Evolutionary conservation across 2,329 filamentous ascomycete species (phyloP).

Genomic region (Fusarium dimerum): DNA sequence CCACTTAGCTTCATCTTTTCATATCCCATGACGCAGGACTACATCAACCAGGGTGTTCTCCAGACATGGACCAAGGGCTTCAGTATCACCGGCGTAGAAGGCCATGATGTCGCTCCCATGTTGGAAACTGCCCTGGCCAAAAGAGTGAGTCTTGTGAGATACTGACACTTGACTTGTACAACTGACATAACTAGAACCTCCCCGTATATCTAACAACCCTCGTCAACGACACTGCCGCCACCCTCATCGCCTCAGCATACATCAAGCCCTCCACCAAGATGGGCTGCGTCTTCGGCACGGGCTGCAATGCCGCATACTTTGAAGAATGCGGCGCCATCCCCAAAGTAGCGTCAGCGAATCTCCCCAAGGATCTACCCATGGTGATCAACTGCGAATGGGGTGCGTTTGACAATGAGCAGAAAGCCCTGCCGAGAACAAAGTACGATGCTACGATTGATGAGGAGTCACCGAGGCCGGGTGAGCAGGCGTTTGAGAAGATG

Average conservation of each 20-base stretch:
- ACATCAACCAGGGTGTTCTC: no score
- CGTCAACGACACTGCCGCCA: constrained; percentile 56
- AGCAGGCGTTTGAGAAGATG: constrained; percentile 82
- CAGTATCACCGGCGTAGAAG: no score
- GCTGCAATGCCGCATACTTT: constrained; percentile 79
- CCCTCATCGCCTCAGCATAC: constrained; percentile 77
- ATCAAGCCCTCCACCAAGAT: constrained; percentile 56
- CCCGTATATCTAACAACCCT: constrained; percentile 6
- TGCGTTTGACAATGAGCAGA: constrained; percentile 6
- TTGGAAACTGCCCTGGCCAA: no score
- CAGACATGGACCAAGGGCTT: no score
- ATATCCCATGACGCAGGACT: no score
- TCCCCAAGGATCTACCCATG: neutral
- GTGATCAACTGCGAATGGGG: constrained; percentile 12
- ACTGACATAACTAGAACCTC: neutral
- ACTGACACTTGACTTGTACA: neutral
- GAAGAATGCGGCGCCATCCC: constrained; percentile 67
- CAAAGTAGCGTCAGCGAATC: neutral
- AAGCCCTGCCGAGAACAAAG: neutral
- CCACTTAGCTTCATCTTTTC: no score
- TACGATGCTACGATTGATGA: constrained; percentile 49
- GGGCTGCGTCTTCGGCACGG: constrained; percentile 79
- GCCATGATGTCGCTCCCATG: no score
- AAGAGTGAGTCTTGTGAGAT: neutral
- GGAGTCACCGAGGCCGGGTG: constrained; percentile 70